Base-by-base conservation (phyloP, 805 yeast genomes). In the Metschnikowia chrysomelidarum region DNA sequence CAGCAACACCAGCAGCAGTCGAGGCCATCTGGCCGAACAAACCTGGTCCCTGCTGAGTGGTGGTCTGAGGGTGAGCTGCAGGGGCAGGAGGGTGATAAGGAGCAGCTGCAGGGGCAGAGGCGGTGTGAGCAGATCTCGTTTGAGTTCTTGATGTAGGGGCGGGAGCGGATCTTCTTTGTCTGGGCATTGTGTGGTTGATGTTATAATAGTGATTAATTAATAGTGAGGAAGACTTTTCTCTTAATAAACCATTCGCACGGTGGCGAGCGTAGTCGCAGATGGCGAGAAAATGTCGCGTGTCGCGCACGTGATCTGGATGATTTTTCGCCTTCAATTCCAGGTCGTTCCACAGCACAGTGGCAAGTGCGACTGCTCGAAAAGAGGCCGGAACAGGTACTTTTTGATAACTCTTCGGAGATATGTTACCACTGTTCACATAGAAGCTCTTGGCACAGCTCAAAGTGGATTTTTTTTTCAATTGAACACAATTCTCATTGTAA, bases 1-100 rank as follows among this genome's bases (percentile, higher is more conserved):
- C 97, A 36, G 98, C 98, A 28, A 93, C 98, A 80, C 98, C 98
- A 32, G 98, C 98, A 37, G 98, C 98, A 31, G 98, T 93, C 30
- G 95, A 74, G 24, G 98, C 98, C 98, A 93, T 93, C 69, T 93
- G 95, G 41, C 91, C 85, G 55, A 91, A 89, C 59, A 91, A 54
- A 54, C 98, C 97, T 30, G 97, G 97, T 16, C 71, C 66, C 45
- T 70, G 75, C 42, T 71, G 73, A 31, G 56, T 43, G 26, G 34
- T 15, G 10, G 55, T 41, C 53, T 73, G 77, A 25, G 77, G 75
- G 56, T 71, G 82, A 34, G 74, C 67, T 9, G 29, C 43, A 4
- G 41, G 21, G 19, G 71, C 57, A 20, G 71, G 71, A 35, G 54
- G 50, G 34, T 37, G 47, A 32, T 45, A 43, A 21, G 45, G 40